Evolutionary conservation across 2,329 filamentous ascomycete species (phyloP).

Genomic region (Botryosphaeria dothidea): DNA sequence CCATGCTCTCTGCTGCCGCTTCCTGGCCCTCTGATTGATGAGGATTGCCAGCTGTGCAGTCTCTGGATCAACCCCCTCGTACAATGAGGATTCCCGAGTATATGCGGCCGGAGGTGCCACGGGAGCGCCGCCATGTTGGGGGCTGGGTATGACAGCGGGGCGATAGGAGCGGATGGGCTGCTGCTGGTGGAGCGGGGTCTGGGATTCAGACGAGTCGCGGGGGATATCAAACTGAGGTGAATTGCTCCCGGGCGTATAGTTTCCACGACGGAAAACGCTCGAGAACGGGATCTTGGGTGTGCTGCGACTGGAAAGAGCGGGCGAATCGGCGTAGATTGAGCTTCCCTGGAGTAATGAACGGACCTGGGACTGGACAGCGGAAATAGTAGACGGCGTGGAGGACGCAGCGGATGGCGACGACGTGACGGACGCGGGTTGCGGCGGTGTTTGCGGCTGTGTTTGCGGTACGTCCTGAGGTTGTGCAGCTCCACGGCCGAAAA

Average conservation of each 20-base stretch:
- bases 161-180: background rate
- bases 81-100: background rate
- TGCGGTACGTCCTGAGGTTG: background rate
- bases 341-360: background rate
- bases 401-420: background rate
- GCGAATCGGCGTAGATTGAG: conserved; percentile 4
- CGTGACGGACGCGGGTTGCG: background rate
- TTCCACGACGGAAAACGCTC: background rate
- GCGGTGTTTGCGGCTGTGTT: background rate
- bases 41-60: conserved; percentile 5
- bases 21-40: conserved; percentile 4
- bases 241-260: background rate
- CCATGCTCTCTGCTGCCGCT: conserved; percentile 1
- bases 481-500: background rate
- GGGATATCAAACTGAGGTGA: background rate
- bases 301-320: background rate
- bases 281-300: background rate
- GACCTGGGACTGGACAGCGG: conserved; percentile 9
- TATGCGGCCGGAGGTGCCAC: background rate
- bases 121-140: background rate
- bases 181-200: background rate
- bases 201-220: background rate
- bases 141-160: background rate
- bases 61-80: conserved; percentile 17
- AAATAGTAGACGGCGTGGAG: conserved; percentile 1